Base-by-base conservation (phyloP, 78 protist species). In the Emiliania huxleyi region DNA sequence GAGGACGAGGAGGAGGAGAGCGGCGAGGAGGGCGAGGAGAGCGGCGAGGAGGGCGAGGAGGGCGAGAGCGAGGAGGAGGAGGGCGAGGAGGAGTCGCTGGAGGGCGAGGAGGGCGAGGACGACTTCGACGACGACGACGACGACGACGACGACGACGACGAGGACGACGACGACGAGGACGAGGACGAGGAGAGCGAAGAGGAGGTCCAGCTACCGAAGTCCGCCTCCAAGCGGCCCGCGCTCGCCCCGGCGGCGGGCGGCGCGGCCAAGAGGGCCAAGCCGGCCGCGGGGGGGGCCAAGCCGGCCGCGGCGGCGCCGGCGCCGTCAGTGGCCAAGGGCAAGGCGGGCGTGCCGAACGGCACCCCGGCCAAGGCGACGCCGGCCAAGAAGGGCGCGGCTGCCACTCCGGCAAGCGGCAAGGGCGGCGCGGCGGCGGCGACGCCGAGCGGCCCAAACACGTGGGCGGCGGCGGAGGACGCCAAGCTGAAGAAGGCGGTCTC, bases 171-270 rank as follows among this genome's bases (percentile, higher is more conserved):
- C 44, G 85, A 18, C 33, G 85, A 77, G 44, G 85, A 40, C n/a
- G 85, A 77, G 46, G 85, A 77, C 29, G 85, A 77, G 48, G 85
- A 77, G 85, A 33, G 23, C 35, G 85, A 77, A 2, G 85, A 77
- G 85, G 85, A 23, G 46, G 85, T 40, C 29, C 5, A 3, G 48
- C 15, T 4, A 2, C 48, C 42, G 85, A 29, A 23, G 42, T 0
- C 44, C 0, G 29, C 48, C 18, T 19, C 48, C 26, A 77, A 77
- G 46, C 48, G 35, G 19, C 46, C 85, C 35, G n/a, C 85, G 33
- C 85, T n/a, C n/a, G n/a, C 85, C 33, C 46, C 46, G 44, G 85
- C 85, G 25, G 85, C 85, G 33, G 49, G 23, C 35, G 26, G 46
- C 42, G 83, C 83, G 19, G 4, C 83, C 44, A 40, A 37, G 85